A percentile compares a stretch with the other conserved stretches of the same genome.
Evolutionary conservation across 1,139 yeast species (phyloP).

Genomic region (Diutina pseudorugosa): DNA sequence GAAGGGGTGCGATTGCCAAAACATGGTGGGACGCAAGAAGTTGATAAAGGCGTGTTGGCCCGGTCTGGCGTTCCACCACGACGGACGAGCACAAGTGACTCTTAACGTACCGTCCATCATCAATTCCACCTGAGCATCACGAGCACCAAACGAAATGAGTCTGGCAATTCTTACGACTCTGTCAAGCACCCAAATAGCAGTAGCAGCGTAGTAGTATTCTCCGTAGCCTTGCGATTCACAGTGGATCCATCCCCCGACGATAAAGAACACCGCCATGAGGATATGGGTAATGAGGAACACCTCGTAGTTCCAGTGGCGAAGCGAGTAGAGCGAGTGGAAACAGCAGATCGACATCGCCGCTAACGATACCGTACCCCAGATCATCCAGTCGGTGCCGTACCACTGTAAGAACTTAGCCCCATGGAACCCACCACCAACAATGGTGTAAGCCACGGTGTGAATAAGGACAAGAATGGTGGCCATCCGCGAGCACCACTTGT

Average conservation of each 20-base stretch:
- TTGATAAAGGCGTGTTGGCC: slow-evolving; percentile 56
- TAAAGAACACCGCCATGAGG: slow-evolving; percentile 39
- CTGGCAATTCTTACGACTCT: slow-evolving; percentile 40
- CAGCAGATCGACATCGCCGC: slow-evolving; percentile 26
- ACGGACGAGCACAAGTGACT: slow-evolving; percentile 28
- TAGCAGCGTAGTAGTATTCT: slow-evolving; percentile 37
- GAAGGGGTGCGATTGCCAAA: slow-evolving; percentile 69
- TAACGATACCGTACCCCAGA: slow-evolving; percentile 45
- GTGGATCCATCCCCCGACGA: slow-evolving; percentile 56
- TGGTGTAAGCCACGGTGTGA: slow-evolving; percentile 34
- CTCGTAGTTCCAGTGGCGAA: slow-evolving; percentile 54
- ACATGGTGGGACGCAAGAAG: slow-evolving; percentile 37
- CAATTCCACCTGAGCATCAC: slow-evolving; percentile 35
- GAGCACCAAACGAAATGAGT: slow-evolving; percentile 35
- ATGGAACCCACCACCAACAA: not conserved
- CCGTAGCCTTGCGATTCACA: slow-evolving; percentile 26
- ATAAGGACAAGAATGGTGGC: slow-evolving; percentile 29
- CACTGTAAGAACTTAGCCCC: not conserved
- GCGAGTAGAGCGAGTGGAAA: slow-evolving; percentile 26
- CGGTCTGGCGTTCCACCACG: slow-evolving; percentile 33
- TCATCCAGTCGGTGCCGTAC: slow-evolving; percentile 1
- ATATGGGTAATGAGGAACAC: slow-evolving; percentile 49
- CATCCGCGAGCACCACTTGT: slow-evolving; percentile 29
- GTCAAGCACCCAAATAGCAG: slow-evolving; percentile 56
- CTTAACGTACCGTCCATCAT: slow-evolving; percentile 35